Base-by-base conservation (phyloP, 164 flowering plant species). In the Paratinospora sagittata region DNA sequence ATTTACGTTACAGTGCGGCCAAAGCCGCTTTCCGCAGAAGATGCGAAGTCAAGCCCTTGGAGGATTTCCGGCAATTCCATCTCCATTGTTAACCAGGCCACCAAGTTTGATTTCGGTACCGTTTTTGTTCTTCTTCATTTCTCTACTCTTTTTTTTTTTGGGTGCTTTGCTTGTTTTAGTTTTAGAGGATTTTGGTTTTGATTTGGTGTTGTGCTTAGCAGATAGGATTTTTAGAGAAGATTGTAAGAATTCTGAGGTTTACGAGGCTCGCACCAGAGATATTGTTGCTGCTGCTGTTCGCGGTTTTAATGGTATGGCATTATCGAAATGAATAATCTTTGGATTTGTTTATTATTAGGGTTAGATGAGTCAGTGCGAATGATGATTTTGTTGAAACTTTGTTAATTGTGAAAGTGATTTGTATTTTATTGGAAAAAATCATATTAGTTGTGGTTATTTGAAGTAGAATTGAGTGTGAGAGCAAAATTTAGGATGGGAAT, bases 231-330 rank as follows among this genome's bases (percentile, higher is more conserved):
- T 92, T 60, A 82, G 85, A 26, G 92, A 88, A 69, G 88, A 87
- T 4, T 85, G 92, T 49, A 85, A 72, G 62, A 95, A 89, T 37
- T 43, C 16, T 1, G 86, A 90, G 71, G 94, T 95, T 12, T 95
- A 92, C 58, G 76, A 82, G 70, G 83, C 85, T 70, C 85, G 89
- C 10, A 91, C 97, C 0, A 84, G 80, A 71, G 92, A 90, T 7
- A 84, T 95, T 6, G 97, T 92, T 21, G 77, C 85, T 7, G 94
- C 94, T n/a, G 96, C 97, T 11, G 91, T 95, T 78, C 81, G 86
- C 27, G 99, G 99, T 9, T 95, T 95, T 72, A 92, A 92, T 60
- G 97, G 97, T 92, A 78, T 27, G 52, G 2, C 16, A 5, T 52
- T 52, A 19, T 52, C 2, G 45, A 41, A 1, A 41, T 41, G 27